These are phyloP conservation scores for Bjerkandera adusta DNA, from an alignment of 1,284 basidiomycete species.

Conservation along the genomic window DNA sequence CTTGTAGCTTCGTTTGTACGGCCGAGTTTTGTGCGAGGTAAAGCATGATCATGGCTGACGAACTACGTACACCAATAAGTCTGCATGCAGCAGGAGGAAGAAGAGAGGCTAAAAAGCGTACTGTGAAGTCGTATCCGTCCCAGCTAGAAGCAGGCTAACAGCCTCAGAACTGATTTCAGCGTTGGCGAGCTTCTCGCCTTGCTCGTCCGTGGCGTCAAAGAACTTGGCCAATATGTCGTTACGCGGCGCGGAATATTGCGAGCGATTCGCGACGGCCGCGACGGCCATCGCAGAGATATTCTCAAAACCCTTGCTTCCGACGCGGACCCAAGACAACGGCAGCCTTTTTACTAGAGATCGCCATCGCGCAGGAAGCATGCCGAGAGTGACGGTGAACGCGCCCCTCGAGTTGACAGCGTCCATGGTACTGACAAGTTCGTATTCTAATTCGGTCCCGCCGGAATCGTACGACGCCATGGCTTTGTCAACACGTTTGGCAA, in stretches of 20 bases:
- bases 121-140: conserved; percentile 35
- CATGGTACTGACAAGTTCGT: conserved; percentile 13
- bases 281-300: conserved; percentile 3
- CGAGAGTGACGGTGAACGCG: conserved; percentile 8
- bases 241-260: conserved; percentile 1
- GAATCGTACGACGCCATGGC: conserved; percentile 11
- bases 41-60: conserved; percentile 3
- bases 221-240: conserved; percentile 17
- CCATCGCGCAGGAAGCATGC: conserved; percentile 9
- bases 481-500: conserved; percentile 32
- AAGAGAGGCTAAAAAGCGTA: conserved; percentile 3
- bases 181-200: conserved; percentile 55
- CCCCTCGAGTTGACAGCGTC: too few species aligned
- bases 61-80: conserved; percentile 3
- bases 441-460: background rate
- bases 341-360: conserved; percentile 5
- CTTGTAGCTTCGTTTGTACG: conserved; percentile 10
- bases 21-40: conserved; percentile 2
- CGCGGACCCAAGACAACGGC: background rate
- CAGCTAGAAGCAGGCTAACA: conserved; percentile 76
- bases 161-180: conserved; percentile 83
- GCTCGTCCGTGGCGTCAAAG: conserved; percentile 14
- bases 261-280: conserved; percentile 13
- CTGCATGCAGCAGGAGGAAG: conserved; percentile 1
- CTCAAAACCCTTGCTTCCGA: background rate